A percentile compares a stretch with the other conserved stretches of the same genome.
Conservation (phyloP, 2,329 filamentous ascomycete species). For the Pseudovirgaria hyperparasitica region DNA sequence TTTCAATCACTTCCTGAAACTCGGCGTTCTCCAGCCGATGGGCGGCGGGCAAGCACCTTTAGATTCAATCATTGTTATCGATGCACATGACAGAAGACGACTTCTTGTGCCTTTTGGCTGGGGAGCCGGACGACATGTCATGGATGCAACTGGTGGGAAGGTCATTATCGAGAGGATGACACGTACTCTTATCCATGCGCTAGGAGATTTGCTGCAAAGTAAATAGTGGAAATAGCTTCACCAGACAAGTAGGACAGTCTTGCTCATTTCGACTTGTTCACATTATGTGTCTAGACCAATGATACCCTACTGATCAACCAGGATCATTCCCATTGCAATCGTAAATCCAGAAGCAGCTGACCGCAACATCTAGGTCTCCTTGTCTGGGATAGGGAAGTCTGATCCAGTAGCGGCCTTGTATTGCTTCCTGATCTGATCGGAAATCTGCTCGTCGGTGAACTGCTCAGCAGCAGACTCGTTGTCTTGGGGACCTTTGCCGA, state of each 20-base stretch:
- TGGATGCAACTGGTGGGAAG: conserved; percentile 14
- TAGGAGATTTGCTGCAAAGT: too few relatives aligned
- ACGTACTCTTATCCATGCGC: too few relatives aligned
- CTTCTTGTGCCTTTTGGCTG: conserved; percentile 33
- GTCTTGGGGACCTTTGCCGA: conserved; percentile 57
- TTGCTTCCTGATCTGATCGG: conserved; percentile 55
- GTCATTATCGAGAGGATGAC: conserved; percentile 17
- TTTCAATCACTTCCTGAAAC: conserved; percentile 24
- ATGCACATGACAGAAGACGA: conserved; percentile 21
- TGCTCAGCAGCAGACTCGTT: conserved; percentile 64
- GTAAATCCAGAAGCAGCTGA: too few relatives aligned
- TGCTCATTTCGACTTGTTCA: too few relatives aligned
- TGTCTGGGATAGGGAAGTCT: conserved; percentile 59
- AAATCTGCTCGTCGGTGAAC: conserved; percentile 70
- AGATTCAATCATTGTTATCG: conserved; percentile 32
- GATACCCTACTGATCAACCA: too few relatives aligned
- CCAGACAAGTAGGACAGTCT: too few relatives aligned
- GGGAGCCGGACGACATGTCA: conserved; percentile 26
- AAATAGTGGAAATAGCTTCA: too few relatives aligned
- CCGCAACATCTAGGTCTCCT: conserved; percentile 42
- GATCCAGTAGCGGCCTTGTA: conserved; percentile 59
- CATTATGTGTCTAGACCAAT: too few relatives aligned
- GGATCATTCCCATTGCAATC: too few relatives aligned
- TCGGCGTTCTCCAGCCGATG: conserved; percentile 32
- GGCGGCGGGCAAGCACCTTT: conserved; percentile 30